Base-by-base conservation (phyloP, 202 grass and related monocot species). In the Digitaria exilis region DNA sequence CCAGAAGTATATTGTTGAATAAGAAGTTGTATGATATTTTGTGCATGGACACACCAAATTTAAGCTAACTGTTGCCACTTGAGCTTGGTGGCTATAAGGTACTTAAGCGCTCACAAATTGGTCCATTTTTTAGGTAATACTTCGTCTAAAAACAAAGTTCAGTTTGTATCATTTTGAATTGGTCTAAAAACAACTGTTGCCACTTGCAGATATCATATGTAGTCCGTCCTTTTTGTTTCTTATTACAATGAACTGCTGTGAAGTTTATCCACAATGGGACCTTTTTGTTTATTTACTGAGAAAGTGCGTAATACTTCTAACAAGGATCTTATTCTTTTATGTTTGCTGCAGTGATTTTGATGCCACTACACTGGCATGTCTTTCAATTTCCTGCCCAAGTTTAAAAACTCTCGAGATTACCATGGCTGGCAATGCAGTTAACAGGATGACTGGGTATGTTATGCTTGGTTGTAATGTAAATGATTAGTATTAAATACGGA, bases 381-480 rank as follows among this genome's bases (percentile, higher is more conserved):
- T 99, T 84, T 72, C 91, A 61, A 88, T 87, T 73, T 94, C 90
- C 44, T 92, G 91, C 73, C 80, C 93, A 85, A 89, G 64, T 84
- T 91, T 96, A 77, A 82, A 89, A 87, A 85, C 84, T 70, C 91
- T 99, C 11, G 97, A 99, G 89, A 92, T 96, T 80, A 91, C 66
- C 65, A 81, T 99, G 73, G 76, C 81, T 75, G 80, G 84, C 58
- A 90, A 90, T 85, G 85, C 88, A 43, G 73, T 87, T 42, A 99
- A 99, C 89, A 78, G 79, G 88, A 94, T 99, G 48, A 94, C 88
- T 62, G 97, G 97, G 93, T 96, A 96, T n/a, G 85, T 69, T 75
- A 56, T 86, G 11, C 32, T 29, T 83, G 16, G 15, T 69, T 68
- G 57, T 50, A 86, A 67, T 78, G 43, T 86, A 39, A 74, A 29